Percentiles rank a stretch among this genome's conserved stretches.
Conservation (phyloP, 2,329 filamentous ascomycete species). For the Escovopsis sp. region DNA sequence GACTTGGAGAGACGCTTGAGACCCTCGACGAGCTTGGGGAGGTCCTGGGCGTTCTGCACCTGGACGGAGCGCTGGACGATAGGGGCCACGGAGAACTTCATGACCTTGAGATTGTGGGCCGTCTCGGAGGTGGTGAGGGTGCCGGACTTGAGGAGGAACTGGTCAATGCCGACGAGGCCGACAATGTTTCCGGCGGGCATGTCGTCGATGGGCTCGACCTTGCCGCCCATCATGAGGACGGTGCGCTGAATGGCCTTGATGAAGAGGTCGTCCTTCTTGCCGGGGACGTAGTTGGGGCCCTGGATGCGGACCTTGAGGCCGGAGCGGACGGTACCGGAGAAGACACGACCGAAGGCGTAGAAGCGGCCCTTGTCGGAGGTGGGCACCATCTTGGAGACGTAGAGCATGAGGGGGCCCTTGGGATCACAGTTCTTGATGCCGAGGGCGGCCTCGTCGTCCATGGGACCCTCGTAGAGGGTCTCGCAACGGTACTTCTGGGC, state of each 20-base stretch:
- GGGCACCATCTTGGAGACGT: conserved; percentile 99
- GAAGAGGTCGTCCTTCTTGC: conserved; percentile 98
- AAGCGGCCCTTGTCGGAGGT: conserved; percentile 99
- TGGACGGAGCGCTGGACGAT: conserved; percentile 97
- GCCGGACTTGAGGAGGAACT: conserved; percentile 99
- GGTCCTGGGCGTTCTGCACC: conserved; percentile 99
- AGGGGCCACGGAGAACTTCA: conserved; percentile 99
- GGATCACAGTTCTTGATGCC: conserved; percentile 97
- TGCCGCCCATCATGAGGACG: conserved; percentile 99
- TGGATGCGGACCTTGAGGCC: conserved; percentile 99
- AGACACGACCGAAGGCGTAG: conserved; percentile 99
- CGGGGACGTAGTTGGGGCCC: conserved; percentile 95
- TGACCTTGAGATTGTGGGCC: conserved; percentile 99
- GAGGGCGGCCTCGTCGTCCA: conserved; percentile 82
- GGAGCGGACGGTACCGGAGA: conserved; percentile 92
- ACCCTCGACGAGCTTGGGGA: conserved; percentile 99
- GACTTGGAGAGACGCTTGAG: conserved; percentile 99
- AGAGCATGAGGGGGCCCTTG: conserved; percentile 97
- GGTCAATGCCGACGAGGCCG: conserved; percentile 96
- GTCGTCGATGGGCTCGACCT: conserved; percentile 97
- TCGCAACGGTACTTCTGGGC: conserved; percentile 97
- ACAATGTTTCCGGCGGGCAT: conserved; percentile 99
- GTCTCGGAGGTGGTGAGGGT: conserved; percentile 94
- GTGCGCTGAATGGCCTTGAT: conserved; percentile 99
- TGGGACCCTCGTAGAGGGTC: conserved; percentile 96